phyloP scores from a whole-genome alignment of 352 stramenopile species.

The Phytopythium cucurbitacearum region DNA sequence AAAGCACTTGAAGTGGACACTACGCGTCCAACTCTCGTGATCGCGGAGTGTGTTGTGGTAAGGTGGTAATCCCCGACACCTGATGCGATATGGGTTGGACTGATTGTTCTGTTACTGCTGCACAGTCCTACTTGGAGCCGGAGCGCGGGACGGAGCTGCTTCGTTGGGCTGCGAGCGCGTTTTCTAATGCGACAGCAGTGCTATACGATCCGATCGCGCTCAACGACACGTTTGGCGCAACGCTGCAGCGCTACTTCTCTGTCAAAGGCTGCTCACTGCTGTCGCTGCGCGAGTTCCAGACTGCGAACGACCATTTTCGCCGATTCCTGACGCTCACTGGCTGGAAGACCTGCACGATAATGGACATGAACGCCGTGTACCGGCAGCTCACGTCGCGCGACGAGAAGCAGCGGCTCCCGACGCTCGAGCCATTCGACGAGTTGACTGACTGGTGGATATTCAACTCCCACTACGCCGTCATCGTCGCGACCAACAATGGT shows the following conservation, averaged over 20 bases:
- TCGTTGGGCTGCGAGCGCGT: constrained; percentile 30
- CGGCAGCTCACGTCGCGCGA: constrained; percentile 18
- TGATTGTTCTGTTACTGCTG: not conserved
- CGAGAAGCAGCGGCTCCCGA: constrained; percentile 44
- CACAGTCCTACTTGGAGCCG: constrained; percentile 63
- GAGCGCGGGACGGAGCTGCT: constrained; percentile 40
- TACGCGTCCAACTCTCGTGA: constrained; percentile 43
- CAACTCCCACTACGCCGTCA: constrained; percentile 67
- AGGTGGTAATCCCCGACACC: constrained; percentile 1
- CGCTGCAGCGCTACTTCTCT: constrained; percentile 57
- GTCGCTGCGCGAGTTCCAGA: constrained; percentile 29
- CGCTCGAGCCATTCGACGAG: constrained; percentile 67
- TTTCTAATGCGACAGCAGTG: constrained; percentile 36
- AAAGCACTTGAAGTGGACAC: constrained; percentile 22
- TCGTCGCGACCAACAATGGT: constrained; percentile 33
- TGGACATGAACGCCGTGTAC: constrained; percentile 70
- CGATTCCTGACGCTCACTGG: constrained; percentile 21
- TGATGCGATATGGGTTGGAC: constrained; percentile 4
- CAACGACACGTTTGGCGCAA: constrained; percentile 35
- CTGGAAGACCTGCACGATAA: constrained; percentile 40
- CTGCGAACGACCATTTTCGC: constrained; percentile 30
- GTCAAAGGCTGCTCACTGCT: constrained; percentile 67
- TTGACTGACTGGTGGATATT: constrained; percentile 57
- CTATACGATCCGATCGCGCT: constrained; percentile 65
- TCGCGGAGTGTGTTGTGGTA: constrained; percentile 76